Evolutionary conservation across 2,329 filamentous ascomycete genomes (phyloP), one percentile per base, ranked within the genome.

Genomic region (Phialocephala sp.): DNA sequence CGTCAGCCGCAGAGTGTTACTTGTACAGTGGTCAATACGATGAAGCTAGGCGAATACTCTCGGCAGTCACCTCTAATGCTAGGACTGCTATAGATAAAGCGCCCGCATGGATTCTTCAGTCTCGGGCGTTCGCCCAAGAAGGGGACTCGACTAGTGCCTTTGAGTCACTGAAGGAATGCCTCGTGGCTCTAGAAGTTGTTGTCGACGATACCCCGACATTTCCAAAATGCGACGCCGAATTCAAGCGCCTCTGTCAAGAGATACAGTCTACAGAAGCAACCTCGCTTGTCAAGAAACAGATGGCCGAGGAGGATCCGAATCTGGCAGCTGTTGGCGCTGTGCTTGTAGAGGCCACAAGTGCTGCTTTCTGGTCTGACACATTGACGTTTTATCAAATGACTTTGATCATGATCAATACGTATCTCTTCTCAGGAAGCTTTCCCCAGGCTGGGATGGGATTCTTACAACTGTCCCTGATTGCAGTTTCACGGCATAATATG

Each of bases 1-100:
- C 93, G 5, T 87, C 91, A 57, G 87, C 91, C 3, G 91, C 93
- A 2, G 93, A 97, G 76, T 93, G 92, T 75, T 89, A 91, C 71
- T 88, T 93, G 74, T 92, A 91, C 73, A 89, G 93, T 80, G 88
- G 88, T 5, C 87, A 93, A 69, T 86, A 89, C 64, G 81, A 84
- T 1, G 84, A 89, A 58, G 91, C 92, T 35, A 84, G 89, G 47
- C 81, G 83, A 22, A 79, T 94, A 18, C 84, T 97, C 14, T 79
- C 86, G 35, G 86, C 85, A 2, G 86, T 96, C 6, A 91, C 94
- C 71, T 77, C 80, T 39, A 85, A 91, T 71, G 91, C 91, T 0
- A 88, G 85, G 69, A 88, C 88, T 22, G 80, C 91, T 0, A 85
- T 91, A 5, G 93, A 96, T 77, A 94, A 92, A 79, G 91, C 92